phyloP scores from a whole-genome alignment of 257 asterid genomes.

The Nicotiana attenuata region DNA sequence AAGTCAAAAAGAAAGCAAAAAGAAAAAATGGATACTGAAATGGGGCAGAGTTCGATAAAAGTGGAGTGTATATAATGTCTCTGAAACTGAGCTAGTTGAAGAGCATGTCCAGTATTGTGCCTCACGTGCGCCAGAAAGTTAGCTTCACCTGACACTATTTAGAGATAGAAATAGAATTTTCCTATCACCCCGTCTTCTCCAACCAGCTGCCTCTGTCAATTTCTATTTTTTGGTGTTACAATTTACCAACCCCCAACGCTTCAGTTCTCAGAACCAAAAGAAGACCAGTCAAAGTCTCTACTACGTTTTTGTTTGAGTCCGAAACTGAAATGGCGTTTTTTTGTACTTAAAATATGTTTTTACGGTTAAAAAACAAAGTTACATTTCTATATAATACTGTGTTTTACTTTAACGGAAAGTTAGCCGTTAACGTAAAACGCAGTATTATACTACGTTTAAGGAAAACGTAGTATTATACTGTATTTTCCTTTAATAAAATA shows the following conservation, averaged over 20 bases:
- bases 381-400: no score
- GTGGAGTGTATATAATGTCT: background rate
- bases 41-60: background rate
- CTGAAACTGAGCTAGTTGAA: constrained; percentile 4
- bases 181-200: background rate
- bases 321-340: no score
- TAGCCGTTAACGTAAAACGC: no score
- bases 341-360: no score
- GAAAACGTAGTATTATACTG: no score
- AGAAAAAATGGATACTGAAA: background rate
- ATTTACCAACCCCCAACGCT: background rate
- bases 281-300: constrained; percentile 17
- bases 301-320: no score
- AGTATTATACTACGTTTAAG: no score
- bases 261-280: constrained; percentile 17
- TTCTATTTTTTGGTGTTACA: background rate
- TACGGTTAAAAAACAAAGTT: no score
- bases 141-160: constrained; percentile 2
- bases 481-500: no score
- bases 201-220: background rate
- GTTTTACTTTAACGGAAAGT: no score
- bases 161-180: background rate
- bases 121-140: constrained; percentile 23
- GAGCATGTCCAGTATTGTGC: constrained; percentile 11
- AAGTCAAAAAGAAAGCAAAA: background rate